phyloP scores from a whole-genome alignment of 371 early-diverging fungal genomes.

The Smittium culicis region DNA sequence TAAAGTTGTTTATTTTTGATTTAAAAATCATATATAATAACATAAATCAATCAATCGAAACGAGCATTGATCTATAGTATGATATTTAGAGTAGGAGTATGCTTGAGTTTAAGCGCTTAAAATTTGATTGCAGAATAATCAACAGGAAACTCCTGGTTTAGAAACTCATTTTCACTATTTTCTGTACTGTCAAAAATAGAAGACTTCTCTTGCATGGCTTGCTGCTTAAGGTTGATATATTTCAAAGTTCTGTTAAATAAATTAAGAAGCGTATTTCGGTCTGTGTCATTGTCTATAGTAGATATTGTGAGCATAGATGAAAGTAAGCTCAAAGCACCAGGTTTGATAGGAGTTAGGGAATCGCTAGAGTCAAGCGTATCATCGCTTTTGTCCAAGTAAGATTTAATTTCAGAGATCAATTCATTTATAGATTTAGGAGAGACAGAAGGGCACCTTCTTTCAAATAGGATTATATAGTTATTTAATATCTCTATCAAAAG shows the following conservation, averaged over 20 bases:
- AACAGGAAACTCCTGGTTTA: neutral
- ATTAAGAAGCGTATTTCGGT: neutral
- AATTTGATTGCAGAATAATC: neutral
- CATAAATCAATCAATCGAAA: too few relatives aligned
- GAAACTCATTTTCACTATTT: neutral
- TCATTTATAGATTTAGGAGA: constrained; percentile 75
- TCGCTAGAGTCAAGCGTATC: neutral
- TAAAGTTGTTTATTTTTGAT: too few relatives aligned
- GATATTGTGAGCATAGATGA: neutral
- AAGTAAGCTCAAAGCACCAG: neutral
- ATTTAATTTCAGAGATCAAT: constrained; percentile 36
- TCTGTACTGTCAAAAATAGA: neutral
- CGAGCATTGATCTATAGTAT: too few relatives aligned
- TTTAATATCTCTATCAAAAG: constrained; percentile 84
- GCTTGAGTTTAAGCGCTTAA: neutral
- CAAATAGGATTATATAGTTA: constrained; percentile 74
- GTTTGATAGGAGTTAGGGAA: neutral
- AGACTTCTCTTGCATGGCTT: neutral
- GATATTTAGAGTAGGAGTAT: too few relatives aligned
- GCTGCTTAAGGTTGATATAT: neutral
- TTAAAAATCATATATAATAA: too few relatives aligned
- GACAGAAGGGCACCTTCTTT: constrained; percentile 58
- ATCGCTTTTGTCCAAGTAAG: neutral
- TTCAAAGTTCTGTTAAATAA: neutral
- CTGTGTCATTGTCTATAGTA: neutral